Conservation (phyloP, 2,329 filamentous ascomycete genomes). For the Colletotrichum sp. region DNA sequence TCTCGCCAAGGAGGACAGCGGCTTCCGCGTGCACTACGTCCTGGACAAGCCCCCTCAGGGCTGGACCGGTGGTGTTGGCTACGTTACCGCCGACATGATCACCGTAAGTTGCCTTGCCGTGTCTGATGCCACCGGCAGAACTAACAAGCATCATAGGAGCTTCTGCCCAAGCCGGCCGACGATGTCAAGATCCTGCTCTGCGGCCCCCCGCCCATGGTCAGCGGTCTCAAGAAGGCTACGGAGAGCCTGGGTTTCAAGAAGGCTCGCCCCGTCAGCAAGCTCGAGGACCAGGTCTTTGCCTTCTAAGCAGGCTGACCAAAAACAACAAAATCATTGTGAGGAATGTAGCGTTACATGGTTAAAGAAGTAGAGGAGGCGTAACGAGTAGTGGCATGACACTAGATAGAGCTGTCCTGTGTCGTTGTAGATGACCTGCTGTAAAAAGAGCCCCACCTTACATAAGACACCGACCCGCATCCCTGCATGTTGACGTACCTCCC, state of each 20-base stretch:
- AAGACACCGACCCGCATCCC: background rate
- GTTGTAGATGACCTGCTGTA: background rate
- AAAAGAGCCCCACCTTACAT: constrained; percentile 4
- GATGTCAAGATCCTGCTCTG: constrained; percentile 96
- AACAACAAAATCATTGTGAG: background rate
- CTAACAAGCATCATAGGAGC: constrained; percentile 58
- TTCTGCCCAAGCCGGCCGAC: constrained; percentile 78
- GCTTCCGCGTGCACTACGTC: constrained; percentile 91
- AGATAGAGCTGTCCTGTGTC: background rate
- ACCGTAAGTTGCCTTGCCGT: constrained; percentile 58
- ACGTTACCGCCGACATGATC: constrained; percentile 95
- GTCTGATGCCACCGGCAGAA: constrained; percentile 26
- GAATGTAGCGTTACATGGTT: background rate
- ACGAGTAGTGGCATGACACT: background rate
- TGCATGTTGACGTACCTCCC: constrained; percentile 15
- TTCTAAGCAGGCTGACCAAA: constrained; percentile 55
- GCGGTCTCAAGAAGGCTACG: constrained; percentile 94
- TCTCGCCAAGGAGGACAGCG: constrained; percentile 76
- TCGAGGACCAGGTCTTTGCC: constrained; percentile 96
- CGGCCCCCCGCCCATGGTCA: constrained; percentile 95
- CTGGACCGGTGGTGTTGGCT: constrained; percentile 93
- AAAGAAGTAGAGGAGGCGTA: background rate
- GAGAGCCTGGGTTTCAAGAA: constrained; percentile 91
- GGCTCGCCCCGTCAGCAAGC: constrained; percentile 93
- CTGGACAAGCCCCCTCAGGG: constrained; percentile 92